Base-by-base conservation (phyloP, 2,329 filamentous ascomycete species). In the Chaetomium globosum region DNA sequence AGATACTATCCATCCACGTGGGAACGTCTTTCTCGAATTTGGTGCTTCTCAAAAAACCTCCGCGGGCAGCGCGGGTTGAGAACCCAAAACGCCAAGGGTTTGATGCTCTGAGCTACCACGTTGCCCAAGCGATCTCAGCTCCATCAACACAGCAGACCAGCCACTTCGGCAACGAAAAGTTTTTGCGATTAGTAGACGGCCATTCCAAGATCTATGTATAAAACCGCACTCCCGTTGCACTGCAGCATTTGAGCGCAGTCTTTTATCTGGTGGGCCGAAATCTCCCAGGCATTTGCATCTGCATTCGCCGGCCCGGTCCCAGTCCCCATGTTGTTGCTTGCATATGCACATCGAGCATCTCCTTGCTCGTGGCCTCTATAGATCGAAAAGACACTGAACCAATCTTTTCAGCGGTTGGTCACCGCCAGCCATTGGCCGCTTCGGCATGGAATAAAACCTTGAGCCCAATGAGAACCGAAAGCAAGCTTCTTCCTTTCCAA, bases 331-430 rank as follows among this genome's bases (percentile, higher is more conserved):
- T 39, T 52, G 51, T 39, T 52, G 51, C 65, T 36, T 67, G 67
- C 67, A 69, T 63, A 61, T 69, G 67, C 65, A 39, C 55, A 69
- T 69, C 67, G 65, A 61, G 59, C 51, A n/a, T 58, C 28, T 53
- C 39, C 26, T 61, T 59, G 36, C 31, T 52, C 33, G 36, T 48
- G 43, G n/a, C 26, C 52, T 21, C 49, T 56, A 16, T 60, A 33
- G 46, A 62, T 62, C 53, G 33, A 39, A 33, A 13, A 21, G 19
- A 43, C 9, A 13, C 54, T n/a, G 26, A 26, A 53, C 61, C 36
- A 52, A 49, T 39, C 43, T 21, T 60, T 26, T 21, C 57, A 53
- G 63, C 66, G 64, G 61, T 21, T 61, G 61, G 52, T 58, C 56
- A 26, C 46, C 52, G 30, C 13, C 54, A 43, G 36, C 52, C 43